A percentile compares a stretch with the other conserved stretches of the same genome.
phyloP scores from a whole-genome alignment of 768 basidiomycete species.

The Leucocoprinus birnbaumii region DNA sequence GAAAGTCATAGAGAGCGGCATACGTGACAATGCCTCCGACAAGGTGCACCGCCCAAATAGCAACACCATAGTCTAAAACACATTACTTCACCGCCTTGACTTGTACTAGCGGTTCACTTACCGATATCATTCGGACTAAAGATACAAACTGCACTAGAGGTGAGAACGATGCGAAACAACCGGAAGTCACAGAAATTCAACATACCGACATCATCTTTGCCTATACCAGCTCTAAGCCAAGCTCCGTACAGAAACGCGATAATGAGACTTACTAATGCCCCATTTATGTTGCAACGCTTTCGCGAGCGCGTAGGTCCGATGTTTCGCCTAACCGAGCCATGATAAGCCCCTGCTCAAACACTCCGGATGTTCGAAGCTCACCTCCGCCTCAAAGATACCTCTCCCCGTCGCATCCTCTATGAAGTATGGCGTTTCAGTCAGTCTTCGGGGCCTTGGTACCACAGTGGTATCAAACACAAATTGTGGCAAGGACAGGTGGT shows the following conservation, averaged over 20 bases:
- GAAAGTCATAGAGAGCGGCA: conserved; percentile 16
- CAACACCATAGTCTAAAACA: conserved; percentile 47
- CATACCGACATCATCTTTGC: conserved; percentile 50
- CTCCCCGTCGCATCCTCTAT: conserved; percentile 55
- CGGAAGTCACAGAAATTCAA: conserved; percentile 10
- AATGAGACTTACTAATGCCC: conserved; percentile 38
- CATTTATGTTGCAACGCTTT: conserved; percentile 49
- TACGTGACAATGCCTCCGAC: conserved; percentile 60
- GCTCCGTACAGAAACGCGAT: not conserved
- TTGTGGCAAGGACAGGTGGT: conserved; percentile 63
- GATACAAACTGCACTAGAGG: conserved; percentile 44
- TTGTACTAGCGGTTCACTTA: conserved; percentile 21
- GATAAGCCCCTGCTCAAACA: not conserved
- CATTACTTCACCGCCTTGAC: conserved; percentile 2
- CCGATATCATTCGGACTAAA: conserved; percentile 66
- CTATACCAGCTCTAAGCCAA: conserved; percentile 25
- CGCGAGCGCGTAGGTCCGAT: conserved; percentile 49
- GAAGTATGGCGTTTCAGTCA: conserved; percentile 47
- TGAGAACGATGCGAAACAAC: not conserved
- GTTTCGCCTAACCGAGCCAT: conserved; percentile 21
- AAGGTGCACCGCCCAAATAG: conserved; percentile 58
- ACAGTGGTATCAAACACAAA: conserved; percentile 52
- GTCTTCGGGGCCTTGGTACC: conserved; percentile 41
- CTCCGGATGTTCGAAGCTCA: conserved; percentile 19
- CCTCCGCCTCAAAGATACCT: conserved; percentile 43